Percentiles rank a stretch among this genome's conserved stretches.
These are phyloP conservation scores for Teratosphaeriaceae sp. DNA, from an alignment of 2,329 filamentous ascomycete species.

Conservation along the genomic window DNA sequence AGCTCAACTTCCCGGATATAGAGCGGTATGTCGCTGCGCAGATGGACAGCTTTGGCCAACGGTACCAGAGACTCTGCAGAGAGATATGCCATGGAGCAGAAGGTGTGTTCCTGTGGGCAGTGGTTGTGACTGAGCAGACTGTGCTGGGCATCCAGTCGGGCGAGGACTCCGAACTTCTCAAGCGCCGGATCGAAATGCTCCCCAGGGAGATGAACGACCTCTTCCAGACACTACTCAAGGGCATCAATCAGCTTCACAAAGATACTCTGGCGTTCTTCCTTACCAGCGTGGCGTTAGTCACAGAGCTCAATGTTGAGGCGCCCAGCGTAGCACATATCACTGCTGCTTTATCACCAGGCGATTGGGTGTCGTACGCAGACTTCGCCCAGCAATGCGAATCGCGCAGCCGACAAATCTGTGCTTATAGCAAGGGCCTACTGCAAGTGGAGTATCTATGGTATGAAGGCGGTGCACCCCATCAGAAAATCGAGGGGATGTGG, in stretches of 20 bases:
- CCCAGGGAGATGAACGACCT: neutral
- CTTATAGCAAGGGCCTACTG: neutral
- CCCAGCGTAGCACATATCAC: neutral
- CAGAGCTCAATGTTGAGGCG: neutral
- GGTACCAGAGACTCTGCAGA: neutral
- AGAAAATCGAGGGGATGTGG: neutral
- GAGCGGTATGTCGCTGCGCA: neutral
- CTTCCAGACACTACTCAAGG: neutral
- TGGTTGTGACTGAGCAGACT: neutral
- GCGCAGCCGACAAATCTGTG: neutral
- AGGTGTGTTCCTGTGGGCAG: conserved; percentile 4
- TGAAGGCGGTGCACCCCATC: neutral
- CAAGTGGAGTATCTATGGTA: neutral
- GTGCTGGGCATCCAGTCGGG: neutral
- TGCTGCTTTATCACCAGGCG: neutral
- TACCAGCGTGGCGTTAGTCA: neutral
- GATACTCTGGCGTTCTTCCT: neutral
- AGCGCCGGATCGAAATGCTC: neutral
- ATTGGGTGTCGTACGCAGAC: neutral
- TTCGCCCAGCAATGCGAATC: neutral
- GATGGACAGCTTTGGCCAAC: neutral
- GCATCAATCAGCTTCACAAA: neutral
- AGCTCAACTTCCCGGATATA: conserved; percentile 1
- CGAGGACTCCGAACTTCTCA: neutral
- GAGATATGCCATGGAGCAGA: neutral